Base-by-base conservation (phyloP, 306 rosid species). In the Sphenostylis stenocarpa region DNA sequence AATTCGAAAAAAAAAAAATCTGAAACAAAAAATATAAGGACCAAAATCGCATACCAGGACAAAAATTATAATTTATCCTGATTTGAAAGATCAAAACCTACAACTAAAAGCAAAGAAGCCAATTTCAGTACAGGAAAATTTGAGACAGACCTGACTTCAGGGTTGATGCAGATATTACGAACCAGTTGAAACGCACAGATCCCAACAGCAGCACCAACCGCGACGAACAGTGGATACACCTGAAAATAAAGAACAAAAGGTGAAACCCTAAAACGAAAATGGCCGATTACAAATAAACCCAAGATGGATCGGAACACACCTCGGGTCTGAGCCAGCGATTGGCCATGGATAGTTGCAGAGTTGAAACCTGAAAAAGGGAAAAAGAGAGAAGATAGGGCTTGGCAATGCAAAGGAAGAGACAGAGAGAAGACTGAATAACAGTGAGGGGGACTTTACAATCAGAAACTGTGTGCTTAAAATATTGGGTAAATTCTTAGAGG, bases 181-280 rank as follows among this genome's bases (percentile, higher is more conserved):
- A 82, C 85, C 67, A 95, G 55, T 79, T 82, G 86, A 9, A 95
- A 79, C 0, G 91, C 97, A 51, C 99, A 95, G 81, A 95, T 95
- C 70, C 97, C 99, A 9, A 95, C 17, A 62, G 99, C 99, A 20
- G 28, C 94, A 67, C 96, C 97, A 19, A 87, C 89, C 7, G 99
- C 93, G 16, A 88, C 92, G 78, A 95, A 95, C 3, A 95, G 86
- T 0, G 99, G 99, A 68, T 95, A 95, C n/a, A 95, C 99, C 99
- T 95, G 33, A 26, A 52, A 29, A 58, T 0, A 33, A 7, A 66
- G 13, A 38, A 8, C 0, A 56, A 10, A 28, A 34, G 7, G 1
- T 1, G 21, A 77, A 77, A 36, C 58, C 80, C 53, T 65, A 66
- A 13, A n/a, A 28, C 12, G 34, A 17, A 10, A 12, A 20, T 24